phyloP scores from a whole-genome alignment of 139 green algal genomes.

The Tetradesmus obliquus region DNA sequence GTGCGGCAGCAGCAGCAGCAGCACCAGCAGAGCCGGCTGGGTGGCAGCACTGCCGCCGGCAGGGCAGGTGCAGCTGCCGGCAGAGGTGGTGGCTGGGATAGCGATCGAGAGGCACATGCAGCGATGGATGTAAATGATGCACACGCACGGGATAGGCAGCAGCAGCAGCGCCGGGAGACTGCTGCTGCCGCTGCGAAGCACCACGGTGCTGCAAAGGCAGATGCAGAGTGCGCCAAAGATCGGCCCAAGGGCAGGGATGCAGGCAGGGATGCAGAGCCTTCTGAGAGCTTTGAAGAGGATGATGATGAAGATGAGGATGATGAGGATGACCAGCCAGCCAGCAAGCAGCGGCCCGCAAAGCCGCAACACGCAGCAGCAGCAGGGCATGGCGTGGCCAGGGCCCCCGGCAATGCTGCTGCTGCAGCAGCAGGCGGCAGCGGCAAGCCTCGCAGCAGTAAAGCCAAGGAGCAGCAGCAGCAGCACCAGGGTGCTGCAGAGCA shows the following conservation, averaged over 20 bases:
- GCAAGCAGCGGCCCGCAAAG: neutral
- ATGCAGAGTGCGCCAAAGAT: neutral
- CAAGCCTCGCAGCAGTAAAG: neutral
- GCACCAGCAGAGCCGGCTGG: neutral
- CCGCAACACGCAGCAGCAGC: constrained; percentile 1
- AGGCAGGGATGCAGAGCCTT: neutral
- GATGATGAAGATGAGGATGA: neutral
- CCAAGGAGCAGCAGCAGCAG: neutral
- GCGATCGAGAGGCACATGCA: neutral
- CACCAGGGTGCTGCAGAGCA: neutral
- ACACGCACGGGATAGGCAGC: neutral
- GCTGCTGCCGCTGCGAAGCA: neutral
- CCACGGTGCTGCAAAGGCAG: neutral
- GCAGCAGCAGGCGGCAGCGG: constrained; percentile 8
- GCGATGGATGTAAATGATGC: neutral
- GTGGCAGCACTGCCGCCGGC: neutral
- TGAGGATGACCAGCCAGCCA: neutral
- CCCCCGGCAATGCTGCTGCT: neutral
- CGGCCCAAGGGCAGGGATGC: neutral
- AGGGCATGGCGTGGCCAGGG: neutral
- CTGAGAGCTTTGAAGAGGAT: neutral
- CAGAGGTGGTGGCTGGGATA: neutral
- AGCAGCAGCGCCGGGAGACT: constrained; percentile 8
- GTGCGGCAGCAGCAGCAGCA: constrained; percentile 22
- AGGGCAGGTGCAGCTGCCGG: neutral